Conservation (phyloP, 2,329 filamentous ascomycete species). For the Davidsoniella eucalypti region DNA sequence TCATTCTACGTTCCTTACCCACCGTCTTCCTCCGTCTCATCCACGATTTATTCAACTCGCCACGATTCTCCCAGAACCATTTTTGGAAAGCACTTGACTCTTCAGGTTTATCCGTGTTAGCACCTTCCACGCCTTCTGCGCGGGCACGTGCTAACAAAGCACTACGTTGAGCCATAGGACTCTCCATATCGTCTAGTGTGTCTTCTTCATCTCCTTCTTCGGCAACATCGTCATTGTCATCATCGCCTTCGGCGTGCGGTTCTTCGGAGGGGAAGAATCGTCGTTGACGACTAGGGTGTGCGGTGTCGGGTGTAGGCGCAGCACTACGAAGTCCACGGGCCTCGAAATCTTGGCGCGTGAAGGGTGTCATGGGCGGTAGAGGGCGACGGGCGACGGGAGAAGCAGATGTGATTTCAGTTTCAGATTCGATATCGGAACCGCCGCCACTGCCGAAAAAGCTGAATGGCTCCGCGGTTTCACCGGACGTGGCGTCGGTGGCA, state of each 20-base stretch:
- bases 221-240: conserved; percentile 18
- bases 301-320: conserved; percentile 88
- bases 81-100: conserved; percentile 39
- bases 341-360: conserved; percentile 61
- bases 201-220: conserved; percentile 17
- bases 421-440: conserved; percentile 25
- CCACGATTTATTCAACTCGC: conserved; percentile 49
- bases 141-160: background rate
- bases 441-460: conserved; percentile 55
- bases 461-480: conserved; percentile 37
- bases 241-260: conserved; percentile 28
- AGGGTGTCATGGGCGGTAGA: conserved; percentile 61
- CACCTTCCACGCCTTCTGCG: conserved; percentile 17
- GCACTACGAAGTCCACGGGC: conserved; percentile 65
- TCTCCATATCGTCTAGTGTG: conserved; percentile 15
- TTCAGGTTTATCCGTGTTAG: conserved; percentile 9
- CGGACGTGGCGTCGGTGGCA: conserved; percentile 18
- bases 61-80: conserved; percentile 52
- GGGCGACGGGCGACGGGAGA: conserved; percentile 12
- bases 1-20: conserved; percentile 49
- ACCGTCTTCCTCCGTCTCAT: conserved; percentile 45
- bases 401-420: conserved; percentile 15
- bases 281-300: conserved; percentile 51
- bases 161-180: conserved; percentile 2
- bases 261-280: conserved; percentile 37